Evolutionary conservation across 352 stramenopile genomes (phyloP), one percentile per base, ranked within the genome.

Genomic region (Phytopythium chamaehyphon): DNA sequence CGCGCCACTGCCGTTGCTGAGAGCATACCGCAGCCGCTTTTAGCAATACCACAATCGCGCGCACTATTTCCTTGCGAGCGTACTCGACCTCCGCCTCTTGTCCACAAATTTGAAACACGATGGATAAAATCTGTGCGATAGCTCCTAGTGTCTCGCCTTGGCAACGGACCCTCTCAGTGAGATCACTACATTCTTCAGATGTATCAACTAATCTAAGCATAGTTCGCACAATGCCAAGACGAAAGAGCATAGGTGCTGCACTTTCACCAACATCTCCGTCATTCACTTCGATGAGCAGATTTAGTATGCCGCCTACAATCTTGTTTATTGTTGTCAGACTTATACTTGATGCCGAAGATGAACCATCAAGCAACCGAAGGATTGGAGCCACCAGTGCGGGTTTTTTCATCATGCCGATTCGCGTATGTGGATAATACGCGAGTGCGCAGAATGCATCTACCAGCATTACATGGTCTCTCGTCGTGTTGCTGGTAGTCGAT

Each of bases 381-480:
- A 88, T 60, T 12, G 69, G 64, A 16, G 47, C 54, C 8, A 88
- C 40, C 4, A 74, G 71, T 11, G 55, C 46, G 0, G 60, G 45
- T 43, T 85, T 87, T 19, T 77, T 83, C 21, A 78, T 60, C 4
- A 85, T 47, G 2, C 73, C 75, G 16, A 55, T 57, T 38, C 80
- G 77, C 7, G 75, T 79, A 26, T 59, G 40, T 2, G 65, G 39
- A 57, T 88, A 83, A 46, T 76, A 76, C 21, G 77, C 59, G 14
- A 90, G 53, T 19, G 76, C 71, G n/a, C 71, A 73, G 49, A 88
- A 90, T 1, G 71, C 76, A 39, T 90, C 76, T 11, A 73, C 71
- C 16, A 90, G 45, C 44, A 90, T 75, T 14, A 77, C 73, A 26
- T 73, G 81, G 61, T 88, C 80, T 37, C 55, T 44, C n/a, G 55